A percentile compares a stretch with the other conserved stretches of the same genome.
Evolutionary conservation across 1,139 yeast genomes (phyloP).

Genomic region (Citeromyces hawaiiensis): DNA sequence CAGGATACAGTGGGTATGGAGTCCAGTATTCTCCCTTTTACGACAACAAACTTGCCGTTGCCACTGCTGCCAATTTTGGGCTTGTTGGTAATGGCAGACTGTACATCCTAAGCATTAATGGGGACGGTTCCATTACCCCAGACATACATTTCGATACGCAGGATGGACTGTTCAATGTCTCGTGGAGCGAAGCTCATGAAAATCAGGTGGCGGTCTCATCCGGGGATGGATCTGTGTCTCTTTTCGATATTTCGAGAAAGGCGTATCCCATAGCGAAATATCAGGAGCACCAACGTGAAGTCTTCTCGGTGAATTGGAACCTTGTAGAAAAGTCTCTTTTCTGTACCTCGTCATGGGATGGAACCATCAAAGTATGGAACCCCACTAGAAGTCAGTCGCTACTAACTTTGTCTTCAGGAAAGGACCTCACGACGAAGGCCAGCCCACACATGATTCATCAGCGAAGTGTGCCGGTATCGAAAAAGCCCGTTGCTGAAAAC

Average conservation of each 20-base stretch:
- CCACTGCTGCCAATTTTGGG: constrained; percentile 87
- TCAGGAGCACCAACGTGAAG: constrained; percentile 75
- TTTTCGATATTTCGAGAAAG: constrained; percentile 62
- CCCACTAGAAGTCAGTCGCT: constrained; percentile 47
- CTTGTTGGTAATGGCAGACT: constrained; percentile 88
- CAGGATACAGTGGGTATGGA: constrained; percentile 79
- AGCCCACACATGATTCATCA: constrained; percentile 5
- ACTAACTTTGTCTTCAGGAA: constrained; percentile 36
- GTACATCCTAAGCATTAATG: constrained; percentile 52
- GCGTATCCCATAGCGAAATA: constrained; percentile 66
- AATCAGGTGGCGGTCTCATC: constrained; percentile 73
- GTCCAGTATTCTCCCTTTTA: constrained; percentile 86
- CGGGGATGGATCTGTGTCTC: constrained; percentile 81
- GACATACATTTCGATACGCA: constrained; percentile 73
- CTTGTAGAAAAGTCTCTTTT: constrained; percentile 61
- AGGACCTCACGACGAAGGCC: constrained; percentile 19
- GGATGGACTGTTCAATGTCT: constrained; percentile 78
- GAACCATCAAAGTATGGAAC: constrained; percentile 62
- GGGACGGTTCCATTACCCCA: constrained; percentile 44
- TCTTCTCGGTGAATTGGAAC: constrained; percentile 84
- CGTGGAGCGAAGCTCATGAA: constrained; percentile 88
- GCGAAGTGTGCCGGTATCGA: constrained; percentile 10
- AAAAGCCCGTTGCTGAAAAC: constrained; percentile 16
- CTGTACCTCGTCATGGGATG: constrained; percentile 87
- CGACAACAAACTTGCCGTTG: constrained; percentile 82